A percentile compares a stretch with the other conserved stretches of the same genome.
phyloP scores from a whole-genome alignment of 768 basidiomycete species.

The Boletus subparvulus region DNA sequence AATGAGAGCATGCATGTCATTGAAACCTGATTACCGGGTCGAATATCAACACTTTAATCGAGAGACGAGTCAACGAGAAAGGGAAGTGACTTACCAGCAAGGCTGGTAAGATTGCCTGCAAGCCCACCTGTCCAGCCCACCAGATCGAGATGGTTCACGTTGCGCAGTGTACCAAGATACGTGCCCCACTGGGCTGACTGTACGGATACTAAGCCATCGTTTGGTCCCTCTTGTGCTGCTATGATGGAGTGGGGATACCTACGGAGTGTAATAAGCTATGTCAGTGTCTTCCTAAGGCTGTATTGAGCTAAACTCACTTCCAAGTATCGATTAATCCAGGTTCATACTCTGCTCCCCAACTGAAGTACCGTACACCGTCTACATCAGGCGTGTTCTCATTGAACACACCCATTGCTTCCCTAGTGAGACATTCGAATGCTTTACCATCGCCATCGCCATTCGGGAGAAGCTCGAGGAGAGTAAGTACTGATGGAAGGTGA shows the following conservation, averaged over 20 bases:
- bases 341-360: slow-evolving; percentile 91
- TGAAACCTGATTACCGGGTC: slow-evolving; percentile 32
- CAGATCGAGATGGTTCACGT: slow-evolving; percentile 90
- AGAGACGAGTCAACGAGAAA: background rate
- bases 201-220: slow-evolving; percentile 92
- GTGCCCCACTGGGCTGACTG: slow-evolving; percentile 91
- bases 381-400: slow-evolving; percentile 85
- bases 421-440: slow-evolving; percentile 87
- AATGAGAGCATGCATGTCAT: slow-evolving; percentile 89
- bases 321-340: slow-evolving; percentile 92
- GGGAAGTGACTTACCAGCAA: slow-evolving; percentile 14
- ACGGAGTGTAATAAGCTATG: background rate
- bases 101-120: slow-evolving; percentile 26
- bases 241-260: slow-evolving; percentile 79
- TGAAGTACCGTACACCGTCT: slow-evolving; percentile 81
- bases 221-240: slow-evolving; percentile 83
- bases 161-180: slow-evolving; percentile 87
- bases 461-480: slow-evolving; percentile 78
- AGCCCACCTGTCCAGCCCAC: slow-evolving; percentile 78
- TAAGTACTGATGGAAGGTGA: slow-evolving; percentile 67
- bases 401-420: slow-evolving; percentile 83
- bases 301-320: slow-evolving; percentile 42
- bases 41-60: background rate
- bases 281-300: background rate
- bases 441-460: slow-evolving; percentile 94